These are phyloP conservation scores for Magnolia sinica DNA, from an alignment of 164 flowering plant species.

Conservation along the genomic window DNA sequence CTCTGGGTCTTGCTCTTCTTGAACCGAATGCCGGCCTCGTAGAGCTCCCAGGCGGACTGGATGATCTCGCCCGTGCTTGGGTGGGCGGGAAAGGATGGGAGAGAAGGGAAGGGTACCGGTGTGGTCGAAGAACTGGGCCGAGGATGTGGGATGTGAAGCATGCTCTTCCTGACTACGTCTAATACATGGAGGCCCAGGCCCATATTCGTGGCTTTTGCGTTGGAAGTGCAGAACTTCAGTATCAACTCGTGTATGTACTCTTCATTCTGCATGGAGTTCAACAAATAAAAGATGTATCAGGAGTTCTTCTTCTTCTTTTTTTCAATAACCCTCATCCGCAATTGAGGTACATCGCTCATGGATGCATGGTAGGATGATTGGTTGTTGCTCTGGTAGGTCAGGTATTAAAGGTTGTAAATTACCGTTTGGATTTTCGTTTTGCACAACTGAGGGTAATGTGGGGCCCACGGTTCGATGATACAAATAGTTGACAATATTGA, in stretches of 20 bases:
- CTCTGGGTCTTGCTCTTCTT: slow-evolving; percentile 36
- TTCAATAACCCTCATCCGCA: no score
- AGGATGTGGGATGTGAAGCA: slow-evolving; percentile 19
- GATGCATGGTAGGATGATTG: no score
- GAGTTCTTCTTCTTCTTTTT: no score
- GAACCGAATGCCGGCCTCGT: slow-evolving; percentile 51
- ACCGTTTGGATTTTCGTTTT: no score
- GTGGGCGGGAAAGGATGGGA: background rate
- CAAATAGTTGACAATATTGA: no score
- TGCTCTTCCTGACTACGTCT: slow-evolving; percentile 37
- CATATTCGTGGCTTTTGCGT: background rate
- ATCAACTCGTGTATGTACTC: slow-evolving; percentile 24
- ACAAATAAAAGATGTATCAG: no score
- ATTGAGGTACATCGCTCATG: no score
- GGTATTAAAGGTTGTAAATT: no score
- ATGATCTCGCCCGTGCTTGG: slow-evolving; percentile 18
- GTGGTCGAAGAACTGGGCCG: no score
- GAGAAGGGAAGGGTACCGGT: background rate
- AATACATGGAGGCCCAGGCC: slow-evolving; percentile 42
- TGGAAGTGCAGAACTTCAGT: slow-evolving; percentile 28
- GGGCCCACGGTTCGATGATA: no score
- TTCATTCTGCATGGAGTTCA: background rate
- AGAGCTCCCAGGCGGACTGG: slow-evolving; percentile 43
- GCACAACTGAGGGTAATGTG: no score
- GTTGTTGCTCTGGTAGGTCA: no score